Evolutionary conservation across 352 stramenopile species (phyloP), one percentile per base, ranked within the genome.

Genomic region (Thalassiosira livingstoniorum): DNA sequence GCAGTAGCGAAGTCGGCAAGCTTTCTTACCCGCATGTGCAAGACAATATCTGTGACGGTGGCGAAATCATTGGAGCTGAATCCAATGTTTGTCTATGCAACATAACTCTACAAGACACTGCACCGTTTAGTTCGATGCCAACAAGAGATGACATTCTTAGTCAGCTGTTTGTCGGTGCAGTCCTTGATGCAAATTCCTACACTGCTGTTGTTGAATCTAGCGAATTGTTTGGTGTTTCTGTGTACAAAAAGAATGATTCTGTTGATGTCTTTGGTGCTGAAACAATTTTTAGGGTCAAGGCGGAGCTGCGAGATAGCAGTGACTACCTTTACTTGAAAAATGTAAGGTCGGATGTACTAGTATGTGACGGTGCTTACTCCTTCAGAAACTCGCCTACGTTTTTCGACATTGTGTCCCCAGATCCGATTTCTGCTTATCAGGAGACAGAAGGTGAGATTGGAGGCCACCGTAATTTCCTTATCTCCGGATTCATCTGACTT

Each of bases 341-440:
- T 68, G 58, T 89, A 0, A 21, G 57, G 11, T 87, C 73, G 4
- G 63, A 51, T 23, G 87, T 90, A 0, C 29, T 32, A 31, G 58
- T 90, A 7, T 84, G 73, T 18, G 31, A 69, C 25, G 73, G 61
- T 4, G 37, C 57, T 3, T 86, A 81, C 62, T 71, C 42, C 13
- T 92, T 93, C 45, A 47, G 84, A 57, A 91, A 92, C 64, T 74
- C 77, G 62, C 86, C 86, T 62, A 70, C 75, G 27, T 84, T 92
- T 75, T 85, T 64, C 43, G 72, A 88, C 34, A 72, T 86, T 37
- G 77, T 69, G 15, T 68, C 79, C 35, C 75, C 74, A 21, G 61
- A 87, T 37, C 18, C 83, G 18, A 5, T 81, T 10, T 62, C 32
- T 61, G 87, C 85, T 27, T 62, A 82, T 63, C 63, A 89, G 2